phyloP scores from a whole-genome alignment of 2,329 filamentous ascomycete genomes.

The Didymella sp. region DNA sequence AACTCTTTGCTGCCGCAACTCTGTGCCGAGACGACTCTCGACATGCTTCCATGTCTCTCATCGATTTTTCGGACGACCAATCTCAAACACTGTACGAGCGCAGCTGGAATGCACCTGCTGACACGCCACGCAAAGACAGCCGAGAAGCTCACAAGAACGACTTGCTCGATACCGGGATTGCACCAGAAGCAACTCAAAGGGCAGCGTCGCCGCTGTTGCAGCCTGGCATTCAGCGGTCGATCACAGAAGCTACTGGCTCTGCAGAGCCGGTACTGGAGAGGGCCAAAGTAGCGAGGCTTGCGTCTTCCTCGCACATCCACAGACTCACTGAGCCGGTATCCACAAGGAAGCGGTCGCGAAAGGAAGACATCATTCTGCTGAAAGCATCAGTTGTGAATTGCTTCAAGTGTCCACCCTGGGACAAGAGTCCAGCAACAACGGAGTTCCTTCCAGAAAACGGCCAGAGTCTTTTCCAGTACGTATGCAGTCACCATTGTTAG shows the following conservation, averaged over 20 bases:
- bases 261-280: conserved; percentile 4
- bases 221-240: not conserved
- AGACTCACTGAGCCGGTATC: conserved; percentile 58
- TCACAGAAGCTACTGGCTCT: not conserved
- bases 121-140: conserved; percentile 22
- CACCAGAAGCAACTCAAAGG: not conserved
- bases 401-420: conserved; percentile 84
- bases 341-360: conserved; percentile 67
- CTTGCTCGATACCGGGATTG: not conserved
- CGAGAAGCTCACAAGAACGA: not conserved
- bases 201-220: not conserved
- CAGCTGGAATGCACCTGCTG: conserved; percentile 18
- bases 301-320: conserved; percentile 37
- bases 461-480: conserved; percentile 65
- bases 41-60: conserved; percentile 8
- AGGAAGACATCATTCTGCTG: conserved; percentile 78
- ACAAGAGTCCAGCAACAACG: conserved; percentile 63
- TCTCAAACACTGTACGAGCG: not conserved
- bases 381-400: conserved; percentile 82
- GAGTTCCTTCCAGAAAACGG: conserved; percentile 66
- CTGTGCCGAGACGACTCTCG: not conserved
- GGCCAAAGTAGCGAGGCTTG: conserved; percentile 1
- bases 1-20: not conserved
- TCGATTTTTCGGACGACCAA: conserved; percentile 16
- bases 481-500: conserved; percentile 17